Base-by-base conservation (phyloP, 2,329 filamentous ascomycete genomes). In the Ophiostoma piceae region DNA sequence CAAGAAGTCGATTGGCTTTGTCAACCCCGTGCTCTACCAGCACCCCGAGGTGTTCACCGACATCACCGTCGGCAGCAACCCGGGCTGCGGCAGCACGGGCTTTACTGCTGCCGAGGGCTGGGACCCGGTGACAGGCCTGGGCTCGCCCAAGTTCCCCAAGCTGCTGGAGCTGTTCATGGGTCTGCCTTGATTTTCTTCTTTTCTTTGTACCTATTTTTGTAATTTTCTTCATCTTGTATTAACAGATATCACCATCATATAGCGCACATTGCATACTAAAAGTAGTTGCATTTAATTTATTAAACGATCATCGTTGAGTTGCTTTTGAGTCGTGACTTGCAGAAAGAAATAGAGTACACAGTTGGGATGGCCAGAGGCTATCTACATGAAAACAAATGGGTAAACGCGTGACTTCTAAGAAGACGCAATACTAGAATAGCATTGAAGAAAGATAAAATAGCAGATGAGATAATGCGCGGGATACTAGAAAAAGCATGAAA, bases 1-100 rank as follows among this genome's bases (percentile, higher is more conserved):
- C 3, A 82, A 84, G 75, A 74, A 71, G 12, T 74, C 79, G 0
- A 69, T 82, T 0, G 78, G 79, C 2, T 79, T 79, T 68, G 73
- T 80, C 67, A 79, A 79, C 71, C 78, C 76, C 3, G 69, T 72
- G 0, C 60, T 76, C 69, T 78, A 78, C 65, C 66, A 71, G 22
- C 74, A 78, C 67, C 76, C 77, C 0, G 75, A 77, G 41, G 75
- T 76, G 11, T 75, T 78, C 39, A 75, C 76, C 54, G 77, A 78
- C 67, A 73, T 78, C 16, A 75, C 74, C 7, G 71, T 70, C 0
- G 77, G 77, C 1, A 72, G 70, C 7, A 78, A 78, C 67, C 77
- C 77, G 1, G 77, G 77, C 11, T 79, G 68, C 5, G 68, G 68
- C 14, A 66, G 29, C 14, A 14, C 29, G 12, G 68, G 60, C 16